These are phyloP conservation scores for Plenodomus lindquistii DNA, from an alignment of 2,329 filamentous ascomycete species.

Conservation along the genomic window DNA sequence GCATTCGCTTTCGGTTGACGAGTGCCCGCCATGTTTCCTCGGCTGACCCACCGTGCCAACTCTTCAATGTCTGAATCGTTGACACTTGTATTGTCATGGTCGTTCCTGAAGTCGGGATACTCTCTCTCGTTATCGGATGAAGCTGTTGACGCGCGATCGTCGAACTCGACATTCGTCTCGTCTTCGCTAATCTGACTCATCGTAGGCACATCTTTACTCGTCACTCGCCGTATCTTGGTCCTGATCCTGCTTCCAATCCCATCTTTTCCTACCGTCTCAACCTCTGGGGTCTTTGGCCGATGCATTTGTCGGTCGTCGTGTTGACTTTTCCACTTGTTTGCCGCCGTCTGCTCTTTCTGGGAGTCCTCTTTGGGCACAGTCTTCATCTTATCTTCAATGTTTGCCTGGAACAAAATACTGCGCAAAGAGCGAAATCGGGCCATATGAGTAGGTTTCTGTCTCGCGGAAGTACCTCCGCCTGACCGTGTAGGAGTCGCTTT, in stretches of 20 bases:
- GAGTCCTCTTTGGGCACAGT: constrained; percentile 21
- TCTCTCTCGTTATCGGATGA: constrained; percentile 27
- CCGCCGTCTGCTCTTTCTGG: constrained; percentile 21
- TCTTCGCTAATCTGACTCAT: constrained; percentile 31
- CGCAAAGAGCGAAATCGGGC: constrained; percentile 40
- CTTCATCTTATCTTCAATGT: constrained; percentile 35
- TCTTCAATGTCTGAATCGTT: constrained; percentile 40
- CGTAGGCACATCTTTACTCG: constrained; percentile 30
- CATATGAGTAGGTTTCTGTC: constrained; percentile 30
- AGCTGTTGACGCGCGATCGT: constrained; percentile 28
- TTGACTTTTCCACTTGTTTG: constrained; percentile 32
- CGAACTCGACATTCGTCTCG: constrained; percentile 12
- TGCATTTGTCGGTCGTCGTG: constrained; percentile 33
- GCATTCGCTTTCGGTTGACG: constrained; percentile 19
- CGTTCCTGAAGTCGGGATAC: constrained; percentile 2
- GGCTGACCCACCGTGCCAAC: constrained; percentile 39
- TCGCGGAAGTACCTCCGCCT: constrained; percentile 11
- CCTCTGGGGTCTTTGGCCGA: constrained; percentile 30
- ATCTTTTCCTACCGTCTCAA: constrained; percentile 16
- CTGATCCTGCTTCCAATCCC: constrained; percentile 29
- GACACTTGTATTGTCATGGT: constrained; percentile 27
- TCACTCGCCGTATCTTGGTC: constrained; percentile 30
- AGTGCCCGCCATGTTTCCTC: constrained; percentile 33
- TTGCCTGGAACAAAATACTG: constrained; percentile 36
- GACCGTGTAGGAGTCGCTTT: constrained; percentile 9